Conservation (phyloP, 1,139 yeast species). For the Maudiozyma humilis region DNA sequence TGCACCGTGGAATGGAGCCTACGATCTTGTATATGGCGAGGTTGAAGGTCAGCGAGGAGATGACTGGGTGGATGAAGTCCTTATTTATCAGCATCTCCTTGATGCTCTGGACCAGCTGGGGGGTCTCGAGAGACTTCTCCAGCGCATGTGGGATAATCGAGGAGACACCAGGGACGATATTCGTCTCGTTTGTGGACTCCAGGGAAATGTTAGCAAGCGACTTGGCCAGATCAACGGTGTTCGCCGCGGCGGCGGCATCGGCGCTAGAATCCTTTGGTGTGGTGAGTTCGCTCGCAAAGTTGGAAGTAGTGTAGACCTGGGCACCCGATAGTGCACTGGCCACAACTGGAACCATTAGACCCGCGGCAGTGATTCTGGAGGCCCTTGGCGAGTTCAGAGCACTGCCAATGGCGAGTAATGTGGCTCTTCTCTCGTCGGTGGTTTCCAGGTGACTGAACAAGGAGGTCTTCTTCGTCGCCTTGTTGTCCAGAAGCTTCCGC, state of each 20-base stretch:
- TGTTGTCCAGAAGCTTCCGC: conserved; percentile 42
- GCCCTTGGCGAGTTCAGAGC: conserved; percentile 29
- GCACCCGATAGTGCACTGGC: conserved; percentile 23
- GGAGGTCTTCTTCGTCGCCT: conserved; percentile 33
- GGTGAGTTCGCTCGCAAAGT: conserved; percentile 7
- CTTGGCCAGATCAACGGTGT: conserved; percentile 21
- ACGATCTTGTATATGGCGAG: conserved; percentile 78
- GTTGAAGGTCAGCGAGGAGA: conserved; percentile 69
- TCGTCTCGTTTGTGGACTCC: conserved; percentile 19
- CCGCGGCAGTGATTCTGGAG: conserved; percentile 31
- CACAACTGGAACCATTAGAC: conserved; percentile 28
- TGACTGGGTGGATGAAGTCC: conserved; percentile 77
- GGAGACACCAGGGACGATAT: conserved; percentile 29
- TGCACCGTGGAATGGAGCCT: conserved; percentile 82
- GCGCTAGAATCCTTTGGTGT: background rate
- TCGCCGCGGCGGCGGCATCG: conserved; percentile 6
- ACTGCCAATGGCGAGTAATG: conserved; percentile 35
- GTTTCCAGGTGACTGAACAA: conserved; percentile 86
- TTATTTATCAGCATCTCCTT: conserved; percentile 29
- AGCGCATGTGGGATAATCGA: conserved; percentile 27
- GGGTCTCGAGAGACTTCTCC: conserved; percentile 21
- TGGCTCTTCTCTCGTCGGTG: conserved; percentile 65
- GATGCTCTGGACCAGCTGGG: conserved; percentile 25
- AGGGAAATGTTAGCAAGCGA: conserved; percentile 24
- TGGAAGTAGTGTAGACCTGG: conserved; percentile 20